Percentiles rank a stretch among this genome's conserved stretches.
These are phyloP conservation scores for Carex littledalei DNA, from an alignment of 176 grass and related monocot genomes.

Conservation along the genomic window DNA sequence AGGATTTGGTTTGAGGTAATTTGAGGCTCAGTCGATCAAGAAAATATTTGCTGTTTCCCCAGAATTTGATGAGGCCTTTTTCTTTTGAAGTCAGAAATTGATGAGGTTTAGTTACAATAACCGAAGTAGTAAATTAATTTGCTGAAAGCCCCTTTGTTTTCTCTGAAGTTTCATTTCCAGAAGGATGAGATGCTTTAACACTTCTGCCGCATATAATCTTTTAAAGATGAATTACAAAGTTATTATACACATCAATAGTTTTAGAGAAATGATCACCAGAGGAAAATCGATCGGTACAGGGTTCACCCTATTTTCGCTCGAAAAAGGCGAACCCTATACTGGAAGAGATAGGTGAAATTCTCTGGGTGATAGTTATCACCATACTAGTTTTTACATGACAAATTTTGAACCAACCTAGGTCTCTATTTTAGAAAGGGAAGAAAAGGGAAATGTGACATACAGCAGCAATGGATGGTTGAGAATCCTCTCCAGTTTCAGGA, in stretches of 20 bases:
- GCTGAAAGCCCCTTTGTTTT: not conserved
- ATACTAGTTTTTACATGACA: not conserved
- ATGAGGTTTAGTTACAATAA: not conserved
- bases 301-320: too few species aligned
- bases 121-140: not conserved
- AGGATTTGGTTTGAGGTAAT: not conserved
- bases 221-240: not conserved
- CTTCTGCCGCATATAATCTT: not conserved
- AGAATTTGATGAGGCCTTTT: not conserved
- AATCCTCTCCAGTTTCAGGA: conserved; percentile 99
- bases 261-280: too few species aligned
- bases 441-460: conserved; percentile 33
- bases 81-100: not conserved
- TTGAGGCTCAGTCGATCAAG: not conserved
- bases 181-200: not conserved
- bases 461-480: conserved; percentile 94
- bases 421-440: not conserved
- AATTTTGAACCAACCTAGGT: not conserved
- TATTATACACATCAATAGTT: not conserved
- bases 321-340: too few species aligned
- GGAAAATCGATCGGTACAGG: too few species aligned
- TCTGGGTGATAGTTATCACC: too few species aligned
- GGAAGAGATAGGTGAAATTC: too few species aligned
- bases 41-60: not conserved
- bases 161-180: not conserved